Conservation (phyloP, 2,329 filamentous ascomycete genomes). For the Penicillium sp. region DNA sequence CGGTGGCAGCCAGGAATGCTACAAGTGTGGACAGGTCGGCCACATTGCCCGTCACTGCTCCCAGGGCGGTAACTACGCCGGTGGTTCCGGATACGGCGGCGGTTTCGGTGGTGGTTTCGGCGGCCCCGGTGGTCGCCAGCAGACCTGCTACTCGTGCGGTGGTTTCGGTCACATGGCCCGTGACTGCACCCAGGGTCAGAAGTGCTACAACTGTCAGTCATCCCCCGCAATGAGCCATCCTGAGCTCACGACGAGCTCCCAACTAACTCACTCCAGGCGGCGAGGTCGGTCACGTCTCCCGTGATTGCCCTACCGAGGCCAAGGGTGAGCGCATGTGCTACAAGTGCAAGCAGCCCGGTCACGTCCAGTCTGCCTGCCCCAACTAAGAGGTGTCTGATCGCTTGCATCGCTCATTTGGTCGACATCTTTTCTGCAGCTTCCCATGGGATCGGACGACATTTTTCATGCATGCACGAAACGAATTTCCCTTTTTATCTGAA, state of each 20-base stretch:
- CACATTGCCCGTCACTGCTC: constrained; percentile 80
- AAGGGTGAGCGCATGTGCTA: constrained; percentile 96
- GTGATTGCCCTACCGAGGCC: constrained; percentile 93
- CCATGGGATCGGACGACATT: constrained; percentile 9
- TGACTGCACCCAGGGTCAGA: constrained; percentile 98
- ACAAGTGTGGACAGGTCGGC: constrained; percentile 96
- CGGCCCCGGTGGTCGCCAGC: constrained; percentile 58
- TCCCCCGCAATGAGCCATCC: not conserved
- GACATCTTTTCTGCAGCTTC: constrained; percentile 17
- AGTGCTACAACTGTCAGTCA: constrained; percentile 94
- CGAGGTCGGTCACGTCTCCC: constrained; percentile 90
- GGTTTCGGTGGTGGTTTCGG: constrained; percentile 52
- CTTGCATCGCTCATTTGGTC: constrained; percentile 29
- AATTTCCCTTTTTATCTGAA: constrained; percentile 15
- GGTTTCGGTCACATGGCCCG: constrained; percentile 96
- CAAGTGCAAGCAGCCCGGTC: constrained; percentile 85
- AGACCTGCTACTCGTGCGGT: constrained; percentile 98
- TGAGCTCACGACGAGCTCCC: constrained; percentile 6
- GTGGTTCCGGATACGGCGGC: constrained; percentile 53
- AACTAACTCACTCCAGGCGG: constrained; percentile 51
- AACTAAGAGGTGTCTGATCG: constrained; percentile 56
- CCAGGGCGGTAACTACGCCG: constrained; percentile 53
- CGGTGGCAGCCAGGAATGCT: constrained; percentile 71
- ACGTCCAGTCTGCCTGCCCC: constrained; percentile 93
- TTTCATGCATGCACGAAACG: constrained; percentile 17